Conservation (phyloP, 1,139 yeast genomes). For the Hansenula sp. region DNA sequence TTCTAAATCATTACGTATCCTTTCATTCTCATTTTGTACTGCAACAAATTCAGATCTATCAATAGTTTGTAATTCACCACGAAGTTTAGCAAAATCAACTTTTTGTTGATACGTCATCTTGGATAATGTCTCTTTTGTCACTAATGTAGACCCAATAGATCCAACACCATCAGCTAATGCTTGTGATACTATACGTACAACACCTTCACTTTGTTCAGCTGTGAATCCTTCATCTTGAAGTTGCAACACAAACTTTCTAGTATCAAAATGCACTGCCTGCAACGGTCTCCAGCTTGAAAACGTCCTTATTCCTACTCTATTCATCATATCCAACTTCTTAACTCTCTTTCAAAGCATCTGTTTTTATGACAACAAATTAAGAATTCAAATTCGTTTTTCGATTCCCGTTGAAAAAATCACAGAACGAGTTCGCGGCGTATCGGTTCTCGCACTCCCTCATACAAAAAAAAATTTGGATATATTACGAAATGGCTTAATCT, state of each 20-base stretch:
- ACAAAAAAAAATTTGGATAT: too few species aligned
- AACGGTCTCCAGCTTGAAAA: neutral
- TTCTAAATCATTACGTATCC: slow-evolving; percentile 79
- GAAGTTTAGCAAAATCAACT: slow-evolving; percentile 90
- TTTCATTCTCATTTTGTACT: slow-evolving; percentile 83
- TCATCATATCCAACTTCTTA: neutral
- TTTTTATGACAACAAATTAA: too few species aligned
- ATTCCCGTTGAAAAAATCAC: too few species aligned
- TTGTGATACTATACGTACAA: slow-evolving; percentile 67
- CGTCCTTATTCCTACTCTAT: slow-evolving; percentile 2
- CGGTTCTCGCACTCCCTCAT: too few species aligned
- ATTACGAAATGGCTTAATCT: too few species aligned
- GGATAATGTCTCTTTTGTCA: slow-evolving; percentile 75
- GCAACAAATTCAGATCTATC: slow-evolving; percentile 84
- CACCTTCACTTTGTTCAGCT: slow-evolving; percentile 73
- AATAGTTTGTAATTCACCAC: slow-evolving; percentile 84
- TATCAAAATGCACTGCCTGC: slow-evolving; percentile 46
- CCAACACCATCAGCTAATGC: slow-evolving; percentile 82
- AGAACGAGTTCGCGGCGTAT: too few species aligned
- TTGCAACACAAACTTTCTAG: slow-evolving; percentile 68
- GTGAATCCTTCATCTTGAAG: slow-evolving; percentile 71
- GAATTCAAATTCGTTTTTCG: too few species aligned
- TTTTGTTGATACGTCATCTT: slow-evolving; percentile 91
- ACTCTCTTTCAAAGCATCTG: too few species aligned
- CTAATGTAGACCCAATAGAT: slow-evolving; percentile 70